Conservation (phyloP, 768 basidiomycete genomes). For the Floccularia luteovirens region DNA sequence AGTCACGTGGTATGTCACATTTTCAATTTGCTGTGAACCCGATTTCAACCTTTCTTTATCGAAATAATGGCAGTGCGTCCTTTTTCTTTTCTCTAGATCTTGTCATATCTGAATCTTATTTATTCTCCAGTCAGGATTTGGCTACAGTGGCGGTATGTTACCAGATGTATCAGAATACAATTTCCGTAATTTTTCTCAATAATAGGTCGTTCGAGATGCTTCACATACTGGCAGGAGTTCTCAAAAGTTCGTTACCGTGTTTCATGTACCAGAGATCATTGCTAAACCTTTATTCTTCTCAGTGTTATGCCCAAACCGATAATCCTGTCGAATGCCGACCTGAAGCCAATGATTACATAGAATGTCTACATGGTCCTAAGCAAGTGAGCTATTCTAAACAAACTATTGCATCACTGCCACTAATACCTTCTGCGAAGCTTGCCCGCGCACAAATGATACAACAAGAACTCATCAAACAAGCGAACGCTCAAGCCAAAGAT, state of each 20-base stretch:
- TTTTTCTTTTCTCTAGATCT: background rate
- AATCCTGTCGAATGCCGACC: constrained; percentile 63
- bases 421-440: constrained; percentile 26
- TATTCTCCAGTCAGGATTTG: constrained; percentile 44
- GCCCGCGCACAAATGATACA: constrained; percentile 58
- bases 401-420: background rate
- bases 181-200: background rate
- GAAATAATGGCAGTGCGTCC: constrained; percentile 29
- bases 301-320: constrained; percentile 87
- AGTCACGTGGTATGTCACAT: constrained; percentile 5
- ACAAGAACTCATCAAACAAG: constrained; percentile 62
- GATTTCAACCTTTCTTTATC: constrained; percentile 8
- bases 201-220: constrained; percentile 78
- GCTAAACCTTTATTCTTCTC: constrained; percentile 5
- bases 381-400: constrained; percentile 51
- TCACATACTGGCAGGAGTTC: constrained; percentile 90
- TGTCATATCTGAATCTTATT: constrained; percentile 1
- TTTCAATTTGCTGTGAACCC: constrained; percentile 5
- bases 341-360: constrained; percentile 80
- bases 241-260: constrained; percentile 40
- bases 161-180: background rate
- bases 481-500: constrained; percentile 57
- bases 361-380: constrained; percentile 84
- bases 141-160: constrained; percentile 33
- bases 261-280: too few relatives aligned